Evolutionary conservation across 768 basidiomycete species (phyloP).

Genomic region (Artomyces pyxidatus): DNA sequence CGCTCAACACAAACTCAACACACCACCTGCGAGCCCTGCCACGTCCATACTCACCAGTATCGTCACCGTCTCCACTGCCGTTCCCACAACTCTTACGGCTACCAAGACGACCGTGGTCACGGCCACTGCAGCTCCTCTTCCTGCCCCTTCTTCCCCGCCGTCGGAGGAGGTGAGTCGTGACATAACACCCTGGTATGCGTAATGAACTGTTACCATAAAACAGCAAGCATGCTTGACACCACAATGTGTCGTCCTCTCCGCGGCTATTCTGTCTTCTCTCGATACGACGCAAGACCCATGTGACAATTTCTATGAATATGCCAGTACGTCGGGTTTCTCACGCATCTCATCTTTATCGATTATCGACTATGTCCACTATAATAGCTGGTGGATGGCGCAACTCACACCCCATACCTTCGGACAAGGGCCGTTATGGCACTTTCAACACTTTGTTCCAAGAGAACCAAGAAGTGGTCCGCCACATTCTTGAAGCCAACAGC

Average conservation of each 20-base stretch:
- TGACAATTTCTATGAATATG: constrained; percentile 89
- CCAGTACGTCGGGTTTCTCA: constrained; percentile 51
- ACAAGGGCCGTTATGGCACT: constrained; percentile 63
- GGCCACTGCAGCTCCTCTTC: constrained; percentile 25
- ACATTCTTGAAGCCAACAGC: constrained; percentile 47
- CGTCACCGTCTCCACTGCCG: constrained; percentile 31
- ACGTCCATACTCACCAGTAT: constrained; percentile 30
- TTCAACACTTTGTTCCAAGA: constrained; percentile 67
- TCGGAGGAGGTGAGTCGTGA: constrained; percentile 32
- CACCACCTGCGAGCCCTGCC: constrained; percentile 33
- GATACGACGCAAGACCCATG: constrained; percentile 87
- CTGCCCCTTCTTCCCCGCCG: constrained; percentile 31
- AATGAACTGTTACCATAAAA: neutral
- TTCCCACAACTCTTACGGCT: constrained; percentile 28
- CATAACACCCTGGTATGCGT: neutral
- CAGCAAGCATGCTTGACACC: constrained; percentile 67
- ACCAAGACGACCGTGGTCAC: constrained; percentile 27
- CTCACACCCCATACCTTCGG: constrained; percentile 77
- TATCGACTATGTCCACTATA: constrained; percentile 1
- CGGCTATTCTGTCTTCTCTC: constrained; percentile 70
- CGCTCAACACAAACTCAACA: constrained; percentile 65
- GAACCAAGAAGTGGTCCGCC: constrained; percentile 72
- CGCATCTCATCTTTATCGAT: neutral
- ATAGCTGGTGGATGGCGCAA: constrained; percentile 85
- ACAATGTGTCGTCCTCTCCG: constrained; percentile 77